A percentile compares a stretch with the other conserved stretches of the same genome.
phyloP scores from a whole-genome alignment of 106 monocot genomes.

The Acorus gramineus region DNA sequence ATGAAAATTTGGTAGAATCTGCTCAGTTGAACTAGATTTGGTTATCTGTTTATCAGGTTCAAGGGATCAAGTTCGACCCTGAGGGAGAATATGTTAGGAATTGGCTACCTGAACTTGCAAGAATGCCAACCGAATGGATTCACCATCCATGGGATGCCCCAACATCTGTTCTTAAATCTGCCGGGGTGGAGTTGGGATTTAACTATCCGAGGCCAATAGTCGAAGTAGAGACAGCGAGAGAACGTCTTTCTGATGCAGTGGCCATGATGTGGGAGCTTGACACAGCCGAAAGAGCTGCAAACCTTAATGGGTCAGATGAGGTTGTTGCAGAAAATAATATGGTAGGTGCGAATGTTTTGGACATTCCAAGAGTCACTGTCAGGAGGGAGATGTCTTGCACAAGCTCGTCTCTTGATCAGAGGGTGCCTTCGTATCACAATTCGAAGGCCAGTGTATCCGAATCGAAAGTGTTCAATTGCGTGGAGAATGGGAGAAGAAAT shows the following conservation, averaged over 20 bases:
- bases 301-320: conserved; percentile 82
- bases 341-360: conserved; percentile 24
- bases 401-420: conserved; percentile 47
- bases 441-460: conserved; percentile 1
- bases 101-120: conserved; percentile 87
- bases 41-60: conserved; percentile 32
- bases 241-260: conserved; percentile 61
- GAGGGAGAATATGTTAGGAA: conserved; percentile 90
- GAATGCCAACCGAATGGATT: conserved; percentile 92
- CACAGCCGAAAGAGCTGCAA: conserved; percentile 61
- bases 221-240: conserved; percentile 61
- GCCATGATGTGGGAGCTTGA: conserved; percentile 84
- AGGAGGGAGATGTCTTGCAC: conserved; percentile 29
- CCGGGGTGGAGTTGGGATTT: conserved; percentile 88
- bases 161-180: conserved; percentile 73
- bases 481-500: conserved; percentile 1
- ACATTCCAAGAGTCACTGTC: conserved; percentile 59
- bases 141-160: conserved; percentile 97
- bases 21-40: too few species aligned
- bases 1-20: too few species aligned
- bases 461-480: conserved; percentile 1
- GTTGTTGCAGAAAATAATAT: conserved; percentile 84
- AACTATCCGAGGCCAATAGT: conserved; percentile 91
- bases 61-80: conserved; percentile 92
- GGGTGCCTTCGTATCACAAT: conserved; percentile 42